Evolutionary conservation across 768 basidiomycete genomes (phyloP).

Genomic region (Boletales sp.): DNA sequence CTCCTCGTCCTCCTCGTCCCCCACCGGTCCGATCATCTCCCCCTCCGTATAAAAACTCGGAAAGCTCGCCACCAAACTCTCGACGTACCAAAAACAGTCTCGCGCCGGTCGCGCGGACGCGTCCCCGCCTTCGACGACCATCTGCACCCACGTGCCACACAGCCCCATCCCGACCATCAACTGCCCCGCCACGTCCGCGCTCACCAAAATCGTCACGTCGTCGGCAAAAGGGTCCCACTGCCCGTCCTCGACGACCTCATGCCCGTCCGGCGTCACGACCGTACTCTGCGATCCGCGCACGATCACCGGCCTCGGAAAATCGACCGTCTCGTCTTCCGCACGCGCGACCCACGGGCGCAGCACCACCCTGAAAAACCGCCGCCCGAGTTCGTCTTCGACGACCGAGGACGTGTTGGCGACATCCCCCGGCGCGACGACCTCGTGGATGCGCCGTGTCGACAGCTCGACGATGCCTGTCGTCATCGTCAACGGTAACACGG

Average conservation of each 20-base stretch:
- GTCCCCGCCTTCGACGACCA: slow-evolving; percentile 14
- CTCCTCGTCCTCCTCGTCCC: not conserved
- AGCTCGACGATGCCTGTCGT: slow-evolving; percentile 59
- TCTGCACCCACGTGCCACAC: slow-evolving; percentile 35
- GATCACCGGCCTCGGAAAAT: slow-evolving; percentile 34
- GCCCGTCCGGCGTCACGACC: not conserved
- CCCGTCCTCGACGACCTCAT: slow-evolving; percentile 2
- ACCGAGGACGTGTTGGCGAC: not conserved
- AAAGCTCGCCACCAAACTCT: slow-evolving; percentile 44
- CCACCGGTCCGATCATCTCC: not conserved
- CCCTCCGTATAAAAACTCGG: slow-evolving; percentile 46
- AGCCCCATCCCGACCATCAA: slow-evolving; percentile 31
- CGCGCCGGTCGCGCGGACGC: not conserved
- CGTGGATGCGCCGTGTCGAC: slow-evolving; percentile 55
- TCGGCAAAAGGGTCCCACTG: slow-evolving; percentile 38
- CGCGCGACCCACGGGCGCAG: slow-evolving; percentile 48
- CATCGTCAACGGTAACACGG: slow-evolving; percentile 55
- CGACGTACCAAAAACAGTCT: slow-evolving; percentile 53
- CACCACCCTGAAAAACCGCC: slow-evolving; percentile 43
- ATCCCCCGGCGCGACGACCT: slow-evolving; percentile 36
- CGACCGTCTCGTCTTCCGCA: slow-evolving; percentile 31
- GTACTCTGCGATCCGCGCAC: slow-evolving; percentile 27
- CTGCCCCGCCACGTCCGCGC: slow-evolving; percentile 8
- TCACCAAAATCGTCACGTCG: slow-evolving; percentile 28
- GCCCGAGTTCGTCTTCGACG: slow-evolving; percentile 43